Evolutionary conservation across 495 filamentous ascomycete genomes (phyloP), one percentile per base, ranked within the genome.

Genomic region (Penicillium antarcticum): DNA sequence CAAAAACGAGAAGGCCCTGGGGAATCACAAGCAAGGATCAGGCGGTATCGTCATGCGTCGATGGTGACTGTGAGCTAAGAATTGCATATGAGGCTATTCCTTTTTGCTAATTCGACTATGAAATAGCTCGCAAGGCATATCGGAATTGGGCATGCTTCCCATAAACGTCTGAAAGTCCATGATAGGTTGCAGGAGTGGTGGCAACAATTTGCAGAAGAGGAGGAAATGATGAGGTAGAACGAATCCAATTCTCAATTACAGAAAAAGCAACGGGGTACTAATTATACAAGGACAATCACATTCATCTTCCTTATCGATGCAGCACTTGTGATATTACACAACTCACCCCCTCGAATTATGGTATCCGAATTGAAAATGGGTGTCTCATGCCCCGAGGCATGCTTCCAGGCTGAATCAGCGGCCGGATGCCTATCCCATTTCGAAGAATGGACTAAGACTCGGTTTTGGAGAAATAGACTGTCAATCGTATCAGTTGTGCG

Each of bases 231-330:
- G 14, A 40, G 60, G 60, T 63, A 14, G 17, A 33, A 18, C 1
- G 5, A 36, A 29, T 29, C 5, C 5, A 9, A 29, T 0, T 1
- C 7, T 29, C 7, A 14, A 36, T 16, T 17, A 3, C 9, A 19
- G 9, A 9, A 5, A 4, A 39, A 16, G 16, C 6, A 39, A 16
- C 5, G 17, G 4, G 36, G 8, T 32, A 17, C 17, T 40, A 33
- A 45, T 18, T 42, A 6, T 19, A 23, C 3, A 42, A 61, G 61
- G 12, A 54, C 61, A 13, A 45, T 64, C 4, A 64, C 24, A n/a
- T 64, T 56, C 21, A 52, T 64, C 12, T 64, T 64, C 31, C 42
- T 61, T 6, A 55, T 64, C 18, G 61, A 64, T 33, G 48, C 55
- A 10, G 61, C 61, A 5, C 51, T 61, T 9, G 56, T 55, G 1